Evolutionary conservation across 306 rosid species (phyloP).

Genomic region (Trifolium dubium): DNA sequence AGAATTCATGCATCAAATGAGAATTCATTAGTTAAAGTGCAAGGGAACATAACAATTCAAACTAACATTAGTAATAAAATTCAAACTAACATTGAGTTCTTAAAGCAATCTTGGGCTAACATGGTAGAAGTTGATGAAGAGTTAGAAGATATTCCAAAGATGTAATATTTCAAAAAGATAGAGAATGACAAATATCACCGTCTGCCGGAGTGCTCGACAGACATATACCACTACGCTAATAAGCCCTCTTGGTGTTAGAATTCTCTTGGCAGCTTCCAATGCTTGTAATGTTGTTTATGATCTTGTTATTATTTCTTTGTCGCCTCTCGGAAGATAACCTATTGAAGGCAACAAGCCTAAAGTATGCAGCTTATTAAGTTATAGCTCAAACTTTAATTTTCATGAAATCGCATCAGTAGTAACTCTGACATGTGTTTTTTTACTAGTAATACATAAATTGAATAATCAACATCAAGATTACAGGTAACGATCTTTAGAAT

Average conservation of each 20-base stretch:
- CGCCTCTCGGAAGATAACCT: slow-evolving; percentile 93
- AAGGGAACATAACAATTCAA: too few species aligned
- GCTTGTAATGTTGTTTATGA: slow-evolving; percentile 76
- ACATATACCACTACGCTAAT: slow-evolving; percentile 86
- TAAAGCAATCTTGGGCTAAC: too few species aligned
- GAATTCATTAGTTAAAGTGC: too few species aligned
- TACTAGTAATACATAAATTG: slow-evolving; percentile 18
- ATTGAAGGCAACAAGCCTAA: slow-evolving; percentile 94
- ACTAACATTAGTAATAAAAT: too few species aligned
- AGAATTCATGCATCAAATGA: too few species aligned
- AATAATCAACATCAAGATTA: slow-evolving; percentile 1
- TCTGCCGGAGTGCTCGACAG: slow-evolving; percentile 94
- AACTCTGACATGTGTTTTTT: not conserved
- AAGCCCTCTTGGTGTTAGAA: slow-evolving; percentile 72
- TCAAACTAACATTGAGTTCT: too few species aligned
- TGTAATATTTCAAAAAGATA: not conserved
- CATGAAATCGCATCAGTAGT: slow-evolving; percentile 10
- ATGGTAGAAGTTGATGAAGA: too few species aligned
- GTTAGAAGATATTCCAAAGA: too few species aligned
- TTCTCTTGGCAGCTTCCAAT: slow-evolving; percentile 70
- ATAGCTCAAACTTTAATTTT: slow-evolving; percentile 10
- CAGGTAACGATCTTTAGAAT: not conserved
- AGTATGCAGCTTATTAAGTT: slow-evolving; percentile 41
- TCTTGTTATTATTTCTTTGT: slow-evolving; percentile 71
- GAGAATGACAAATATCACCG: slow-evolving; percentile 54